These are phyloP conservation scores for Ceratobasidium sp. DNA, from an alignment of 1,284 basidiomycete species.

Conservation along the genomic window DNA sequence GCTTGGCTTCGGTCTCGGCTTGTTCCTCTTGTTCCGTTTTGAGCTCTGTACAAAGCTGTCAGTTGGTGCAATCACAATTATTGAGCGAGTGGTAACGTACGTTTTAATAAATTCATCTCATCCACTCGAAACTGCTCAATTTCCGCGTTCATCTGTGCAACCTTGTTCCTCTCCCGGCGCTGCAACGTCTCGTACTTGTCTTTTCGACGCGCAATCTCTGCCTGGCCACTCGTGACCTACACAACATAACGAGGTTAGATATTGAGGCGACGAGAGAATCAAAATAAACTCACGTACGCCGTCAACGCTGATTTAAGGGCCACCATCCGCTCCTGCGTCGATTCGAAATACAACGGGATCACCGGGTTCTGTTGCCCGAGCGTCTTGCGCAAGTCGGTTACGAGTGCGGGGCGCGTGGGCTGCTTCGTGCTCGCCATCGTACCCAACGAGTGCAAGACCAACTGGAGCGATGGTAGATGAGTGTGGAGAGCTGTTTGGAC, in stretches of 20 bases:
- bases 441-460: background rate
- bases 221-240: conserved; percentile 46
- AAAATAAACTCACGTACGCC: conserved; percentile 31
- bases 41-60: conserved; percentile 59
- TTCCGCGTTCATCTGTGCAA: conserved; percentile 70
- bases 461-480: background rate
- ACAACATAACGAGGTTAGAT: background rate
- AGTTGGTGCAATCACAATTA: background rate
- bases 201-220: conserved; percentile 45
- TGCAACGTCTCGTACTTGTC: conserved; percentile 39
- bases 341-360: conserved; percentile 29
- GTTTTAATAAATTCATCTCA: conserved; percentile 77
- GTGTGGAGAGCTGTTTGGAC: background rate
- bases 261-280: background rate
- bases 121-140: conserved; percentile 75
- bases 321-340: conserved; percentile 28
- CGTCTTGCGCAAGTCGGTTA: conserved; percentile 31
- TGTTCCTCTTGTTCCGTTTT: conserved; percentile 78
- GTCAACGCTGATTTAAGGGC: conserved; percentile 27
- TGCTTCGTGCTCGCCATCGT: conserved; percentile 17
- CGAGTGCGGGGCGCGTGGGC: conserved; percentile 12
- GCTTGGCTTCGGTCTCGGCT: conserved; percentile 71
- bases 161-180: conserved; percentile 68
- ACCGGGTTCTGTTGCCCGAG: conserved; percentile 28
- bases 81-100: conserved; percentile 61